These are phyloP conservation scores for Spergularia marina DNA, from an alignment of 148 eudicot genomes.

Conservation along the genomic window DNA sequence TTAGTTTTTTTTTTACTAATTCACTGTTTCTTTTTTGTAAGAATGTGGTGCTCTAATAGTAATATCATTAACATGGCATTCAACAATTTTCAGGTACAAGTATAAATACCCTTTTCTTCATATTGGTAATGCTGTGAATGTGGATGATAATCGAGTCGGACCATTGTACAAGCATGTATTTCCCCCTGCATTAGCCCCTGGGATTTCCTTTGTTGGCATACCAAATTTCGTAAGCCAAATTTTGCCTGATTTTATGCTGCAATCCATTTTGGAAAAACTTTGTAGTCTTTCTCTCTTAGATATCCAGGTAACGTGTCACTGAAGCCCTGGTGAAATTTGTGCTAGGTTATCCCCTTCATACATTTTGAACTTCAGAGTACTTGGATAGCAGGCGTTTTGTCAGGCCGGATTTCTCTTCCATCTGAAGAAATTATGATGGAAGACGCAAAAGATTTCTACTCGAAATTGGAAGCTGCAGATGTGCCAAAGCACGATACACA, in stretches of 20 bases:
- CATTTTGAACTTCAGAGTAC: constrained; percentile 67
- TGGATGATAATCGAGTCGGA: constrained; percentile 84
- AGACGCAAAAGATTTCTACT: constrained; percentile 62
- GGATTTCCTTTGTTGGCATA: constrained; percentile 82
- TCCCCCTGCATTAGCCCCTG: constrained; percentile 81
- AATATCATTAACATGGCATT: neutral
- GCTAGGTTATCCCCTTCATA: constrained; percentile 62
- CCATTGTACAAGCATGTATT: constrained; percentile 88
- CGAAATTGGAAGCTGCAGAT: constrained; percentile 48
- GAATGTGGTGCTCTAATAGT: too few relatives aligned
- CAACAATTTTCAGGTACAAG: constrained; percentile 56
- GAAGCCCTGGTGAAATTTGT: neutral
- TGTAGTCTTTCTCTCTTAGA: too few relatives aligned
- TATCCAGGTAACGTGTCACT: neutral
- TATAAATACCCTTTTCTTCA: constrained; percentile 80
- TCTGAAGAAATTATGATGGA: constrained; percentile 62
- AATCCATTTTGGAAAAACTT: neutral
- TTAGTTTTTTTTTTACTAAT: neutral
- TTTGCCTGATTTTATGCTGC: neutral
- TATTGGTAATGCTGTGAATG: constrained; percentile 42
- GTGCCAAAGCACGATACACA: constrained; percentile 80
- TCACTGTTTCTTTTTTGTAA: neutral
- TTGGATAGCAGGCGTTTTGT: constrained; percentile 83
- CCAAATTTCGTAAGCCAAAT: constrained; percentile 55
- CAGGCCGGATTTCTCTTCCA: constrained; percentile 63